Percentiles rank a stretch among this genome's conserved stretches.
Conservation (phyloP, 441 rosid species). For the Raphanus hybrid region DNA sequence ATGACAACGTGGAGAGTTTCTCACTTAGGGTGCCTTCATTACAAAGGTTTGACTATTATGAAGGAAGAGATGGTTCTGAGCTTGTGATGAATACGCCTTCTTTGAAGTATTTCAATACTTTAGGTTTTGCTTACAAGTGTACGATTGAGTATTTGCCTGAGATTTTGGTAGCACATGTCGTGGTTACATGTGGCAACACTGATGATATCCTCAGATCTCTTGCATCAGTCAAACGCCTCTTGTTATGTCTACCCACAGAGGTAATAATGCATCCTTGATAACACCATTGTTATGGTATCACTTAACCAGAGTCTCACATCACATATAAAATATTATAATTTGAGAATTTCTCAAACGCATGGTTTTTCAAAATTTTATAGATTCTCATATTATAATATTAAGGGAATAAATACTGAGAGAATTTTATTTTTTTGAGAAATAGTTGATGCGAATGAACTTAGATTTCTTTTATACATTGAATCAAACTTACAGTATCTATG, state of each 20-base stretch:
- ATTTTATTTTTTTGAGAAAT: no score
- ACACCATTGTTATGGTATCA: not conserved
- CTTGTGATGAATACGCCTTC: not conserved
- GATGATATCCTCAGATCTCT: not conserved
- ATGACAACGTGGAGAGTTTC: not conserved
- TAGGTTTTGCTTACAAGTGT: not conserved
- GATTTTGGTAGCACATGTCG: not conserved
- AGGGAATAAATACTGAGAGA: no score
- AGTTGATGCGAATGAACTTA: no score
- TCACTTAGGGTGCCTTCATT: not conserved
- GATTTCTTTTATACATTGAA: not conserved
- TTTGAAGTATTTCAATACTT: not conserved
- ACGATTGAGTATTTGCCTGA: not conserved
- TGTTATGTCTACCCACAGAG: not conserved
- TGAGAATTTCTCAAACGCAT: no score
- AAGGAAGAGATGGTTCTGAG: not conserved
- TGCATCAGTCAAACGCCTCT: not conserved
- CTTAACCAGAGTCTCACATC: no score
- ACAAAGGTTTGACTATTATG: not conserved
- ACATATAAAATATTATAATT: no score
- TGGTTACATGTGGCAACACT: not conserved
- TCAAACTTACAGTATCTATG: not conserved
- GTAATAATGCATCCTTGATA: not conserved
- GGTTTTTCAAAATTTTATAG: no score
- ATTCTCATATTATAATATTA: no score